Evolutionary conservation across 1,284 basidiomycete species (phyloP), one percentile per base, ranked within the genome.

Genomic region (Cutaneotrichosporon dermatis): DNA sequence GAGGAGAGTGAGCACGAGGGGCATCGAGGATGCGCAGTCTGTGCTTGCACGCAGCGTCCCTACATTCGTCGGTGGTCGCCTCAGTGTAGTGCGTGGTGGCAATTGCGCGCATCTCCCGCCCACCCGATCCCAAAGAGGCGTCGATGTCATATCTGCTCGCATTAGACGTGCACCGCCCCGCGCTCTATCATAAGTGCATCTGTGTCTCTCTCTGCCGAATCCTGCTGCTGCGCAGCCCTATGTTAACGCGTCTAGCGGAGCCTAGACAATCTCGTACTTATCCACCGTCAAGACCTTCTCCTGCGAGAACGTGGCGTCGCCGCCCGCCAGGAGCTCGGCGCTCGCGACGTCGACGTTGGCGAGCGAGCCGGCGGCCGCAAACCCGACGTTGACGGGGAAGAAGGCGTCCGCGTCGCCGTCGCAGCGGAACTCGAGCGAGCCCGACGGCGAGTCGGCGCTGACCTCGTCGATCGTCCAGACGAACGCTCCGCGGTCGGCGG

Each of bases 331-430:
- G 58, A 82, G 81, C 9, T 80, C 82, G 36, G 88, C 85, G 50
- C 77, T 80, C 1, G 79, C 82, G 6, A 84, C 82, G 44, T 80
- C 81, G 39, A 93, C 81, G 50, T 89, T 88, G 0, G 87, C 85
- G 59, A 94, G 76, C 67, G 86, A 90, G 25, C 89, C 89, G 62
- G 87, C 82, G 4, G 86, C 88, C 53, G 88, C 85, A 73, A 98
- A 97, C 11, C 83, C 80, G 8, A 96, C 88, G 45, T 83, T 82
- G 61, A 98, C 90, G 5, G 95, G 95, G 89, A 97, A 99, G 82
- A 97, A 95, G 10, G 84, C 85, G 13, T 86, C 87, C 64, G 95
- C 91, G 65, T 92, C 90, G 25, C 73, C 74, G 3, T 92, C 90
- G 35, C 86, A 86, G 54, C 91, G 85, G 79, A 98, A 96, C 71